Percentiles rank a stretch among this genome's conserved stretches.
These are phyloP conservation scores for Corrigiola litoralis DNA, from an alignment of 179 eudicot genomes.

Conservation along the genomic window DNA sequence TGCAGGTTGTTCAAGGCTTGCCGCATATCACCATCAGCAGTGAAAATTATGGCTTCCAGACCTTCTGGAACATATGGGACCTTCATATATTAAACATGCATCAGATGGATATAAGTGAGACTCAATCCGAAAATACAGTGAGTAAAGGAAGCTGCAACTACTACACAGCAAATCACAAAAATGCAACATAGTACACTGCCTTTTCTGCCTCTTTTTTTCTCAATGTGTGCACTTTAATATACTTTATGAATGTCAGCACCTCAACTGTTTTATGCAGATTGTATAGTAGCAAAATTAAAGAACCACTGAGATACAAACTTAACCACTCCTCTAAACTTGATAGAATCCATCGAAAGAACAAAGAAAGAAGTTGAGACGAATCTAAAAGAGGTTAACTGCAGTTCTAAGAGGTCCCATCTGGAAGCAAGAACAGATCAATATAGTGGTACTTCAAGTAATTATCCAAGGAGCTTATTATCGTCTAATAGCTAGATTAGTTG, in stretches of 20 bases:
- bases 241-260: background rate
- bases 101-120: conserved; percentile 1
- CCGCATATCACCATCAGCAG: conserved; percentile 99
- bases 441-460: too few species aligned
- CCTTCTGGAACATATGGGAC: conserved; percentile 86
- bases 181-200: too few species aligned
- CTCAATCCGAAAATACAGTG: too few species aligned
- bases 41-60: conserved; percentile 89
- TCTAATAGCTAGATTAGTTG: background rate
- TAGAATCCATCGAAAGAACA: too few species aligned
- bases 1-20: conserved; percentile 94
- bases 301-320: background rate
- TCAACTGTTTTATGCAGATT: background rate
- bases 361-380: background rate
- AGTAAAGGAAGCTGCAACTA: background rate
- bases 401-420: background rate
- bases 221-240: too few species aligned
- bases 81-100: conserved; percentile 35
- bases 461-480: too few species aligned
- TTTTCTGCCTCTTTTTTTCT: too few species aligned
- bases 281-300: too few species aligned
- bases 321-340: too few species aligned
- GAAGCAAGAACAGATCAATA: background rate
- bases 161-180: background rate
- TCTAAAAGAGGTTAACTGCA: background rate